A percentile compares a stretch with the other conserved stretches of the same genome.
These are phyloP conservation scores for Knufia petricola DNA, from an alignment of 2,329 filamentous ascomycete genomes.

Conservation along the genomic window DNA sequence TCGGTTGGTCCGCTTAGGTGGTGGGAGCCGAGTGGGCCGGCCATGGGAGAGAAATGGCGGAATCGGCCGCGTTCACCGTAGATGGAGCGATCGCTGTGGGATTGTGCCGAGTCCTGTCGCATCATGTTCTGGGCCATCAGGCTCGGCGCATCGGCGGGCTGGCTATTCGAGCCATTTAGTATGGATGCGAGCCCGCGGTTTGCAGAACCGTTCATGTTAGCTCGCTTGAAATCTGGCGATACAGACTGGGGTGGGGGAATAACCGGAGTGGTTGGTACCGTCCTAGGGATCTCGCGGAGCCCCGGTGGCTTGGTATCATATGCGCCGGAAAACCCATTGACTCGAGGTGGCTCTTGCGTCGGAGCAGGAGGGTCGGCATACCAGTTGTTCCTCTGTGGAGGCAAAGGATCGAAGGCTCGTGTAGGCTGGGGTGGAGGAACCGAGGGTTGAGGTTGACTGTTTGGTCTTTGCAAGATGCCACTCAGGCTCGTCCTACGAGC, in stretches of 20 bases:
- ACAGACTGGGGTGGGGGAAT: constrained; percentile 14
- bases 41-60: constrained; percentile 28
- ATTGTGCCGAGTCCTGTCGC: constrained; percentile 22
- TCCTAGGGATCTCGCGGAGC: constrained; percentile 11
- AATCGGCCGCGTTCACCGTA: constrained; percentile 24
- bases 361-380: constrained; percentile 6
- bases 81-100: constrained; percentile 21
- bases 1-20: constrained; percentile 27
- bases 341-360: constrained; percentile 12
- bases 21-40: constrained; percentile 26
- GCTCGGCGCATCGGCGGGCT: neutral
- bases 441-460: constrained; percentile 24
- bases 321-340: constrained; percentile 13
- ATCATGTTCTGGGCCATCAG: constrained; percentile 11
- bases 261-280: constrained; percentile 6
- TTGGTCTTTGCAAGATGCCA: constrained; percentile 35
- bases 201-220: constrained; percentile 14
- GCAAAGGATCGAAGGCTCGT: constrained; percentile 4
- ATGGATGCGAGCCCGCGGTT: constrained; percentile 14
- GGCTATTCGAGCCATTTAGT: constrained; percentile 13
- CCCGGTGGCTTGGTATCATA: constrained; percentile 22
- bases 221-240: constrained; percentile 20
- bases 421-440: neutral
- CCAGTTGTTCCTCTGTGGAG: constrained; percentile 3
- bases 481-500: constrained; percentile 35